Base-by-base conservation (phyloP, 306 rosid genomes). In the Rosa persica region DNA sequence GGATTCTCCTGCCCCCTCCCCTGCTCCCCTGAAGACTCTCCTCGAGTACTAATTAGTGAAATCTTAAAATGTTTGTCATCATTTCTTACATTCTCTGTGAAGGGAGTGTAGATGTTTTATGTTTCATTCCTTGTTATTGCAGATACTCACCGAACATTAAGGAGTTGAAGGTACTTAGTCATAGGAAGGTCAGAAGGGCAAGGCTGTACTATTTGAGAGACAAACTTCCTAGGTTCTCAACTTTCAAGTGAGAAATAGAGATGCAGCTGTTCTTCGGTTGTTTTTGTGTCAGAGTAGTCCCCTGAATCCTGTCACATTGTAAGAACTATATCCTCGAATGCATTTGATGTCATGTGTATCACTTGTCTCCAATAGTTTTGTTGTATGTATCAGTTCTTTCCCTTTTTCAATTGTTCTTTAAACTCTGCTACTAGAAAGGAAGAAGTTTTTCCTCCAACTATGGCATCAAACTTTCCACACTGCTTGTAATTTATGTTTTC, bases 91-190 rank as follows among this genome's bases (percentile, higher is more conserved):
- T 47, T 48, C 70, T 13, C 8, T 13, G 17, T 20, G 9, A 74
- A 69, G 40, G 7, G 13, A 36, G 39, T 17, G 25, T 54, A 51
- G 19, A 38, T 17, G 38, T 67, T 12, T 8, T 61, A 40, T 69
- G 82, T 8, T 43, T 74, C 73, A 62, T 78, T n/a, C 74, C 25
- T 57, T 78, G 27, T 67, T 74, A 62, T 67, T 77, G 75, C 89
- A 95, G 98, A 73, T 95, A 95, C 89, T 95, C 98, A 13, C 99
- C 98, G 67, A 93, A 90, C 86, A 91, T 95, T 78, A 95, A 93
- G 86, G 98, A 93, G 85, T 51, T 95, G 57, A 95, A 77, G 83
- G 97, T 95, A 54, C 80, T 93, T 15, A 89, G 6, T 46, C 98
- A 93, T 86, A 90, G 99, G 71, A 91, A 93, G 84, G 99, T 95